Evolutionary conservation across 306 rosid genomes (phyloP).

Genomic region (Pyrus betulifolia): DNA sequence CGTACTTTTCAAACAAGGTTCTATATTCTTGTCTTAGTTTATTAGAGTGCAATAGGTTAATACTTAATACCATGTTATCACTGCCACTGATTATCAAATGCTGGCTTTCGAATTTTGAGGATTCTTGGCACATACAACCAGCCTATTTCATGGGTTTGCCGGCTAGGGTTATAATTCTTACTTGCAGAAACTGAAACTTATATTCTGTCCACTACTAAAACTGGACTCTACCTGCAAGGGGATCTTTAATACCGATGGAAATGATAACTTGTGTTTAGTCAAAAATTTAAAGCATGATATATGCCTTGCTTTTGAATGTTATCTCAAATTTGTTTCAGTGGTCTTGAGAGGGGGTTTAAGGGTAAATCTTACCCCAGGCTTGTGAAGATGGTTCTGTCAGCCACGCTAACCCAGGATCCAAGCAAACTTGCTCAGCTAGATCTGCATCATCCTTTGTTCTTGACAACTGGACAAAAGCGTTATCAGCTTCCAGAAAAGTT

Average conservation of each 20-base stretch:
- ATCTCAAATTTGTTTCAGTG: constrained; percentile 35
- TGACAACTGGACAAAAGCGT: constrained; percentile 75
- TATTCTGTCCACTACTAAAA: background rate
- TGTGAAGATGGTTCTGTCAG: constrained; percentile 84
- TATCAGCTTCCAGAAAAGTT: constrained; percentile 77
- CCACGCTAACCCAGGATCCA: constrained; percentile 80
- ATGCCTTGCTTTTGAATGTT: background rate
- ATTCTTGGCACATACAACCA: background rate
- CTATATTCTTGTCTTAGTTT: background rate
- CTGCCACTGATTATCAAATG: background rate
- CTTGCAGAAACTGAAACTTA: background rate
- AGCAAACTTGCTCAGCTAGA: constrained; percentile 80
- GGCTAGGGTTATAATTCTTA: background rate
- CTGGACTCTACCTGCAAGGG: background rate
- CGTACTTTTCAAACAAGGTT: background rate
- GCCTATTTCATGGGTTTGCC: background rate
- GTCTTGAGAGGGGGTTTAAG: constrained; percentile 81
- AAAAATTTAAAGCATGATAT: background rate
- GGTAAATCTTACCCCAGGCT: constrained; percentile 71
- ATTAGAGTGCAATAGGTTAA: background rate
- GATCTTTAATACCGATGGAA: background rate
- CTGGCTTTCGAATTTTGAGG: background rate
- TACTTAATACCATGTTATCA: background rate
- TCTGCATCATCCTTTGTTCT: constrained; percentile 71
- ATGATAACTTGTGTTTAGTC: background rate